Evolutionary conservation across 2,329 filamentous ascomycete genomes (phyloP).

Genomic region (Periconia sp.): DNA sequence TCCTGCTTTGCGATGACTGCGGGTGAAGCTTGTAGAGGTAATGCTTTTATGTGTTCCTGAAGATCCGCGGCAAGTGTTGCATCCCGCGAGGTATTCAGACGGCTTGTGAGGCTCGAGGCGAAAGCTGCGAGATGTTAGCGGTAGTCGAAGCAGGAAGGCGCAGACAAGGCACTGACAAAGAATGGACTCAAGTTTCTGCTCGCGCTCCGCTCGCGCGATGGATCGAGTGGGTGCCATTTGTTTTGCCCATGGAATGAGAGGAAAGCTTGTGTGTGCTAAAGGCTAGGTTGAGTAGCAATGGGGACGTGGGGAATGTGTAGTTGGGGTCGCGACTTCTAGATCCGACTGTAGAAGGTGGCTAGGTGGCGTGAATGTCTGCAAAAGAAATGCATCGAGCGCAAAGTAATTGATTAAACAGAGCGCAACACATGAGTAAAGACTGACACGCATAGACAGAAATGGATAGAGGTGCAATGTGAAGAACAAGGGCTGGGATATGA

Average conservation of each 20-base stretch:
- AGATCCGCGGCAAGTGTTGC: conserved; percentile 41
- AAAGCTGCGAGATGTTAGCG: conserved; percentile 37
- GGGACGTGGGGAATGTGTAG: conserved; percentile 1
- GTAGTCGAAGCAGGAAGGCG: not conserved
- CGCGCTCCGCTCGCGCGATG: conserved; percentile 36
- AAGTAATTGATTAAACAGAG: no score
- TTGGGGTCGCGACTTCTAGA: no score
- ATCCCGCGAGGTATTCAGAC: conserved; percentile 25
- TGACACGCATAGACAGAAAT: no score
- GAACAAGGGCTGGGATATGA: no score
- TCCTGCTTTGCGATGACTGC: conserved; percentile 44
- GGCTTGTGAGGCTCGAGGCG: conserved; percentile 32
- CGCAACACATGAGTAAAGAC: no score
- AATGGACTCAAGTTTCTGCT: conserved; percentile 42
- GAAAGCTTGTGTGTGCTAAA: not conserved
- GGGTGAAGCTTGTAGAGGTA: conserved; percentile 34
- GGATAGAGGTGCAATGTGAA: no score
- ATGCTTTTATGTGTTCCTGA: conserved; percentile 50
- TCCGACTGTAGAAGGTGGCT: no score
- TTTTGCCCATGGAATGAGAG: not conserved
- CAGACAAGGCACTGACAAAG: conserved; percentile 28
- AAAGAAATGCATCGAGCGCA: no score
- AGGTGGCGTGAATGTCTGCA: no score
- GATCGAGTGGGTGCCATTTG: conserved; percentile 32
- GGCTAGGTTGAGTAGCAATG: conserved; percentile 3